Evolutionary conservation across 169 alveolate genomes (phyloP).

Genomic region (Eimeria falciformis): DNA sequence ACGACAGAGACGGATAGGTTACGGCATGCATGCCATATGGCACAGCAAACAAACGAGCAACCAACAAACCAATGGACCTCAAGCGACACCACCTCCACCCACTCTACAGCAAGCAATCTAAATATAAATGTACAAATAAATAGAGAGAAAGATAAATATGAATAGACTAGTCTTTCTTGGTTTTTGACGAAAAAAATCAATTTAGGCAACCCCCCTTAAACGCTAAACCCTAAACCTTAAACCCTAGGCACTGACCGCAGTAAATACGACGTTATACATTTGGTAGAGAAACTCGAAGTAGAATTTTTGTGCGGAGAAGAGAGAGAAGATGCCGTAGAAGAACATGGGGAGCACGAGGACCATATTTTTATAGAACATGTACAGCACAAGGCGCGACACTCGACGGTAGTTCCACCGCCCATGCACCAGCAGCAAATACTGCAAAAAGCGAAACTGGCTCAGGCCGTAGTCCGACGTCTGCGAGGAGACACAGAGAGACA

Average conservation of each 20-base stretch:
- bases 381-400: slow-evolving; percentile 94
- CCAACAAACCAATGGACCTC: too few species aligned
- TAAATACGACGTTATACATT: slow-evolving; percentile 95
- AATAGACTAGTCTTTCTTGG: not conserved
- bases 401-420: slow-evolving; percentile 95
- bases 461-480: slow-evolving; percentile 86
- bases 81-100: too few species aligned
- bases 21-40: too few species aligned
- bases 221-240: not conserved
- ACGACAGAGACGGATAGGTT: too few species aligned
- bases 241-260: slow-evolving; percentile 85
- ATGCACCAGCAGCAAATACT: slow-evolving; percentile 89
- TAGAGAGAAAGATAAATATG: not conserved
- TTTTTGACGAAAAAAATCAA: too few species aligned
- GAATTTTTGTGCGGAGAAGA: slow-evolving; percentile 96
- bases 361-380: slow-evolving; percentile 98
- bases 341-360: slow-evolving; percentile 96
- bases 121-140: not conserved
- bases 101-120: not conserved
- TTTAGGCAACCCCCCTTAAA: too few species aligned
- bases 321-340: slow-evolving; percentile 93
- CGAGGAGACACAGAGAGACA: too few species aligned
- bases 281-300: slow-evolving; percentile 95
- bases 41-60: too few species aligned
- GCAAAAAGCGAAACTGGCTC: slow-evolving; percentile 88